phyloP scores from a whole-genome alignment of 148 eudicot genomes.

The Heliosperma pusillum region DNA sequence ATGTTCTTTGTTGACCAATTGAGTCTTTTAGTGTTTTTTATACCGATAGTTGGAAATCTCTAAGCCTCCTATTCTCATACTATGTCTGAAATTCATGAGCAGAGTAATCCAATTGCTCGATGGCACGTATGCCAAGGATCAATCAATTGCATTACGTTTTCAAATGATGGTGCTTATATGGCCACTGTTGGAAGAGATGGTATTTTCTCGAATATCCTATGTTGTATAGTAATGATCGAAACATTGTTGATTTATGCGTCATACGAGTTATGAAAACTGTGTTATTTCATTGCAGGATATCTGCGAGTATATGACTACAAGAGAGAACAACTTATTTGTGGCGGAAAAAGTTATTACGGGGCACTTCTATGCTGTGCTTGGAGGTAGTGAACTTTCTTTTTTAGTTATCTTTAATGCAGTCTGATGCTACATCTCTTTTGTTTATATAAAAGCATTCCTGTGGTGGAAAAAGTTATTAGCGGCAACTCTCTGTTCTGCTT shows the following conservation, averaged over 20 bases:
- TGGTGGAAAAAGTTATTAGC: conserved; percentile 80
- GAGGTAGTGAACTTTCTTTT: conserved; percentile 40
- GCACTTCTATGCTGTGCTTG: conserved; percentile 74
- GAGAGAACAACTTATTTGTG: conserved; percentile 66
- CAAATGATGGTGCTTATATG: conserved; percentile 52
- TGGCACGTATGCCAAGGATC: conserved; percentile 88
- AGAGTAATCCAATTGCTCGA: conserved; percentile 70
- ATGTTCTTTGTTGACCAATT: background rate
- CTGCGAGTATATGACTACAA: conserved; percentile 63
- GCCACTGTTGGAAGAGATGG: conserved; percentile 84
- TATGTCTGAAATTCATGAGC: conserved; percentile 16
- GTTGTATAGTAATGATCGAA: background rate
- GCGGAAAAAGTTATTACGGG: conserved; percentile 82
- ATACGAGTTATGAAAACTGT: background rate
- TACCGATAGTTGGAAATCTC: background rate
- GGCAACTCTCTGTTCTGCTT: conserved; percentile 65
- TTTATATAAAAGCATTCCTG: conserved; percentile 19
- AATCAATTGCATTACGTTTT: conserved; percentile 65
- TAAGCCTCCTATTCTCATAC: conserved; percentile 9
- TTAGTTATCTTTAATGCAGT: background rate
- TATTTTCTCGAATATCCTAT: conserved; percentile 24
- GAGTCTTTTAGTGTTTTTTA: background rate
- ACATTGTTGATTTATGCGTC: background rate
- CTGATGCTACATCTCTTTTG: background rate
- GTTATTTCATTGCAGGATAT: conserved; percentile 37